Base-by-base conservation (phyloP, 129 eudicot genomes). In the Lactuca sativa region DNA sequence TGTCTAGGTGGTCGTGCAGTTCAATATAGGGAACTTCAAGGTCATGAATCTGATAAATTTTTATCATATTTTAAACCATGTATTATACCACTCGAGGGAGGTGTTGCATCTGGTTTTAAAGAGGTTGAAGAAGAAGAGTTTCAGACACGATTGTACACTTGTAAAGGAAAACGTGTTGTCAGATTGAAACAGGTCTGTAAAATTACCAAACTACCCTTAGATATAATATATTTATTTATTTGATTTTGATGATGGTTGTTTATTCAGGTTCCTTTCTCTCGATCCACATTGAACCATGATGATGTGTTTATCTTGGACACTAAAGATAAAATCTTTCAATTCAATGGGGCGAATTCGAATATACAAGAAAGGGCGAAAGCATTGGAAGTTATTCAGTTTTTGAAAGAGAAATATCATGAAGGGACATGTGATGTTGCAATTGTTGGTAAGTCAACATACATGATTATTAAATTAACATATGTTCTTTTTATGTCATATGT, bases 1-100 rank as follows among this genome's bases (percentile, higher is more conserved):
- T 55, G 79, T 82, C 97, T 95, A 82, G 99, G 99, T 21, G 98
- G 98, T 25, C 91, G 95, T 77, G 98, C 98, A 25, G 96, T 92
- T 48, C 98, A 92, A 82, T 74, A 92, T 70, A 85, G 98, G 71
- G 98, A 92, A 78, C 83, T 82, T 55, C 98, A 92, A 83, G 98
- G 95, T 25, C 87, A 89, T 47, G 98, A 92, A 70, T 89, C 96
- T 64, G 96, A 92, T 83, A 92, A 92, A 73, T 89, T 92, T 60
- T 77, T 92, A 73, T 92, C 96, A 10, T 92, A 92, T 65, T 89
- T 92, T 58, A 92, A 86, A 77, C 99, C 99, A 30, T 95, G 99
- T 69, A 95, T 95, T 56, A 85, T 95, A 59, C 99, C 99, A 63
- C 76, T 95, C 34, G 99, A 95, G 60, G 99, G 99, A 37, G 99